Conservation (phyloP, 495 filamentous ascomycete genomes). For the Rostrohypoxylon terebratum region DNA sequence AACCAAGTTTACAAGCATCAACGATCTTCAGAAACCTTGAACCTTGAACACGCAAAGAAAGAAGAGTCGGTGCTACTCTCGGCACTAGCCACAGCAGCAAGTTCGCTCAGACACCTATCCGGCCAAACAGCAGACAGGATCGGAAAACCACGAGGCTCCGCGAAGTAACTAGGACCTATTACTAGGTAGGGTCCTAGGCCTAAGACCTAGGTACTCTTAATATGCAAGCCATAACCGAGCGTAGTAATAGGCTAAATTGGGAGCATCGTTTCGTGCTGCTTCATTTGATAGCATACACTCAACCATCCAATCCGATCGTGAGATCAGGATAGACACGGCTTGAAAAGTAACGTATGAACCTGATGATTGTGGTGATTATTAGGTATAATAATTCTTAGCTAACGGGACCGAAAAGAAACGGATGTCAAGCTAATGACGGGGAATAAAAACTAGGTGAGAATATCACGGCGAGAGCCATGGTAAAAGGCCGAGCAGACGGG, state of each 20-base stretch:
- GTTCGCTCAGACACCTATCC: conserved; percentile 14
- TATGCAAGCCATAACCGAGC: conserved; percentile 40
- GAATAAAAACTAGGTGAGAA: conserved; percentile 15
- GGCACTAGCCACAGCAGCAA: conserved; percentile 31
- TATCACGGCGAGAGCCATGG: conserved; percentile 21
- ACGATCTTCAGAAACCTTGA: conserved; percentile 20
- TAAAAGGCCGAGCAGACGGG: conserved; percentile 31
- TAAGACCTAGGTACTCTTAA: conserved; percentile 23
- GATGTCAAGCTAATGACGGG: conserved; percentile 21
- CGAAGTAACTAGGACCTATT: conserved; percentile 32
- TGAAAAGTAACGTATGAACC: conserved; percentile 16
- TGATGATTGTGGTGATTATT: conserved; percentile 15
- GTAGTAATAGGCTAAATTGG: conserved; percentile 43
- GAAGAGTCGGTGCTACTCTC: conserved; percentile 41
- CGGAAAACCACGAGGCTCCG: conserved; percentile 43
- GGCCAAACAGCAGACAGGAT: conserved; percentile 19
- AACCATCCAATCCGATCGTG: conserved; percentile 27
- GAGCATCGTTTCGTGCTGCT: conserved; percentile 12
- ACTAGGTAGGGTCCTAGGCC: too few species aligned
- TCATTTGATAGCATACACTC: conserved; percentile 13
- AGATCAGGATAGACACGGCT: conserved; percentile 22
- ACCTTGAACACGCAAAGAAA: neutral
- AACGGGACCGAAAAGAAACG: conserved; percentile 17
- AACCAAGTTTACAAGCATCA: conserved; percentile 32
- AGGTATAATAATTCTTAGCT: conserved; percentile 8